These are phyloP conservation scores for Selaginella moellendorffii DNA, from an alignment of 75 land plant species.

Conservation along the genomic window DNA sequence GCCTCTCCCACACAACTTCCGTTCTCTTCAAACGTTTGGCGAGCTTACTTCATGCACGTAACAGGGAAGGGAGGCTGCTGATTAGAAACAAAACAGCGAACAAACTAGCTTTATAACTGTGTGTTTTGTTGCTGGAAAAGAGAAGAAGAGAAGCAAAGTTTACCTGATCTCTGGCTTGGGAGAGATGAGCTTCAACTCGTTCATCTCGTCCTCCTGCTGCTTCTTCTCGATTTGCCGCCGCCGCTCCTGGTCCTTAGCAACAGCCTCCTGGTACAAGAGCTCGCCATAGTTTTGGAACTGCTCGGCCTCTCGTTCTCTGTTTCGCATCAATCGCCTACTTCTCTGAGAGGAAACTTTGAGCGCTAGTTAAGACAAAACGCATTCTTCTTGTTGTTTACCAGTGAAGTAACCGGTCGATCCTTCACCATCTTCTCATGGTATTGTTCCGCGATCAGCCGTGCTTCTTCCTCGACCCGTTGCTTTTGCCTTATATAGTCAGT, in stretches of 20 bases:
- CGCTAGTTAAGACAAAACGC: not conserved
- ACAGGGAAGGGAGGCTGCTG: not conserved
- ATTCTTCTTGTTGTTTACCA: constrained; percentile 1
- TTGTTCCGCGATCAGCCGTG: not conserved
- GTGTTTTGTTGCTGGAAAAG: too few relatives aligned
- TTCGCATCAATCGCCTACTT: not conserved
- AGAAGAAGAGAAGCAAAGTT: too few relatives aligned
- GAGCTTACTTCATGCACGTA: constrained; percentile 17
- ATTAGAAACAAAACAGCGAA: too few relatives aligned
- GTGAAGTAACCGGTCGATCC: not conserved
- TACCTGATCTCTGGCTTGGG: constrained; percentile 8
- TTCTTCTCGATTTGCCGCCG: not conserved
- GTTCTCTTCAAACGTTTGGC: constrained; percentile 13
- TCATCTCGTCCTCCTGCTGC: constrained; percentile 10
- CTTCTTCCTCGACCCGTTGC: not conserved
- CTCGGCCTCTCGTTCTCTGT: constrained; percentile 1
- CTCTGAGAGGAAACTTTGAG: not conserved
- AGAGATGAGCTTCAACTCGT: not conserved
- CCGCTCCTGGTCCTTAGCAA: not conserved
- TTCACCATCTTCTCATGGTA: constrained; percentile 1
- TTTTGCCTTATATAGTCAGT: constrained; percentile 4
- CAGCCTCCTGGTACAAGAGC: constrained; percentile 7
- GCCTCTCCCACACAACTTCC: constrained; percentile 10
- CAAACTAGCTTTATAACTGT: too few relatives aligned
- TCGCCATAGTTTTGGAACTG: constrained; percentile 5